Conservation (phyloP, 495 filamentous ascomycete genomes). For the Aspergillus bridgeri region DNA sequence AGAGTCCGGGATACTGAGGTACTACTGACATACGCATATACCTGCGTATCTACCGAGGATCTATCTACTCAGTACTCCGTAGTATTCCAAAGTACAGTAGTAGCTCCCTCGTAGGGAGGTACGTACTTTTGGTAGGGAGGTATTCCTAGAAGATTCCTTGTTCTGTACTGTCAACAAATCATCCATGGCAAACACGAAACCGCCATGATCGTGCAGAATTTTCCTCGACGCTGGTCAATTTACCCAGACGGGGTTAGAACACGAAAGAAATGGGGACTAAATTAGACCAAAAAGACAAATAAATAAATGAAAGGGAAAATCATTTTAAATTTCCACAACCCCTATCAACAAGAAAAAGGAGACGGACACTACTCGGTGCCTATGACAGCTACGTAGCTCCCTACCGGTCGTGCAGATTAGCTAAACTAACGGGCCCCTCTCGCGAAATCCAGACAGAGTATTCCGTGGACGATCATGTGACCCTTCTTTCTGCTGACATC, state of each 20-base stretch:
- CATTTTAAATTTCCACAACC: not conserved
- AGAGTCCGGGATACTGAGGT: not conserved
- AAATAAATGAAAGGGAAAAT: not conserved
- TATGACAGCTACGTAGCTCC: constrained; percentile 4
- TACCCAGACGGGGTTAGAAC: not conserved
- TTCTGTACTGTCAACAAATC: not conserved
- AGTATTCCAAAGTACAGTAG: no score
- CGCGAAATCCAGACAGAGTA: no score
- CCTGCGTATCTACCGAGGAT: no score
- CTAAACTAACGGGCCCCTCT: constrained; percentile 2
- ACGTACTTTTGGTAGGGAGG: no score
- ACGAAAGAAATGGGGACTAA: not conserved
- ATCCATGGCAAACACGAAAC: not conserved
- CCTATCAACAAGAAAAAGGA: not conserved
- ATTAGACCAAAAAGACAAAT: not conserved
- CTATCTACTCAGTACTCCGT: no score
- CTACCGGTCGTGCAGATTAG: constrained; percentile 4
- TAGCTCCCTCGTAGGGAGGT: no score
- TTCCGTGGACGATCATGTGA: no score
- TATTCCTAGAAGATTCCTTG: no score
- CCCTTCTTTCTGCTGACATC: no score
- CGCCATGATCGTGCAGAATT: not conserved
- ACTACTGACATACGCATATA: no score
- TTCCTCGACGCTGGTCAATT: not conserved
- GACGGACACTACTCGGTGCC: not conserved